Base-by-base conservation (phyloP, 2,329 filamentous ascomycete species). In the Parafenestella ontariensis region DNA sequence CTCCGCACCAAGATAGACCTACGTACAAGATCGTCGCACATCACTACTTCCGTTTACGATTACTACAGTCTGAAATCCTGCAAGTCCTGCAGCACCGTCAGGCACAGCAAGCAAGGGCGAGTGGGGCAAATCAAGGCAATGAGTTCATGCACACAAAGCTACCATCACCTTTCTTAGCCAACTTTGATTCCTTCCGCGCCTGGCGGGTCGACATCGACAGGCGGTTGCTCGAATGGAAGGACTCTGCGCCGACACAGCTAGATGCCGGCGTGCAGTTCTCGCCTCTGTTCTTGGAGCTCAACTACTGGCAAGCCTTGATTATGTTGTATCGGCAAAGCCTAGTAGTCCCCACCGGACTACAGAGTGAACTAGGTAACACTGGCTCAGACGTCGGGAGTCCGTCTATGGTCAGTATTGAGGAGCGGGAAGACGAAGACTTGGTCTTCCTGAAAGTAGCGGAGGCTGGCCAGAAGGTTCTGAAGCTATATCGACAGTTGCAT, bases 271-370 rank as follows among this genome's bases (percentile, higher is more conserved):
- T 98, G 2, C 87, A 87, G 3, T 98, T 98, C 73, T 92, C 90
- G 0, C 87, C 91, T 1, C 89, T 96, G 51, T 96, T 98, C 67
- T 78, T 97, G 4, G 92, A 97, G 67, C 83, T 98, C 56, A 98
- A 98, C 75, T 98, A 98, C 76, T 98, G 94, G 93, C 94, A 97
- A 74, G 92, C 92, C 3, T 88, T 98, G 56, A 96, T 97, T 63
- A 92, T 97, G 89, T 84, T 98, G 18, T 98, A 98, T 74, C 84
- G 94, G 50, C 94, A 96, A 75, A 95, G 92, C 74, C 77, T 96
- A 57, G 89, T 91, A 44, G 91, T 96, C 17, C 94, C 94, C 0
- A 86, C 89, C 36, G 87, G 92, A 69, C 87, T 98, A 53, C 91
- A 93, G 49, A 87, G 87, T 49, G 94, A 97, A 76, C 87, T 87